Base-by-base conservation (phyloP, 352 stramenopile genomes). In the Pythium brachiatum region DNA sequence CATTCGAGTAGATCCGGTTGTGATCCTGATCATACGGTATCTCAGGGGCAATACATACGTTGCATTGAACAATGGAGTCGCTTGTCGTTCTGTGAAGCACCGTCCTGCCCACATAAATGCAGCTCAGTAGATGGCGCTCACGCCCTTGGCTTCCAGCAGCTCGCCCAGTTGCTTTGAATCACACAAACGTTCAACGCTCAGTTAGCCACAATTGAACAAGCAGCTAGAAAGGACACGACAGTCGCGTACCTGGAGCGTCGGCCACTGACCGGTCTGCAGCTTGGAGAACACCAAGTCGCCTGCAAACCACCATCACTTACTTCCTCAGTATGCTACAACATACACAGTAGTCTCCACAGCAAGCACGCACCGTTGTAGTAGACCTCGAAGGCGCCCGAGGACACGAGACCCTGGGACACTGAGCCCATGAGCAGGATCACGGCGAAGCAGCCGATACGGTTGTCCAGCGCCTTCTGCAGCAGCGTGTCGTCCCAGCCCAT, bases 231-330 rank as follows among this genome's bases (percentile, higher is more conserved):
- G 6, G 3, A 34, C n/a, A 48, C 15, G 7, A 38, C 31, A 57
- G 9, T 13, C 21, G 3, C 64, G 20, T 71, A 93, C 83, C 68
- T 88, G 56, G 11, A 92, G 70, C 23, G 79, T 83, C 3, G 84
- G 84, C 84, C 84, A 94, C 25, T 81, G 74, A 25, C 72, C 74
- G 7, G 65, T 69, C 26, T 90, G 46, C 16, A 94, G 76, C 56
- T 89, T 90, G 26, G 84, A 94, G 58, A 91, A 94, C 54, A 92
- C 67, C 18, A 94, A 64, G 5, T 90, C 74, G 32, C 72, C 84
- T 94, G 60, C 32, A 57, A 8, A 15, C 58, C 9, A 56, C 7
- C 16, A 53, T 8, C 59, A 3, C 20, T 9, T 34, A 5, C 29
- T 34, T 13, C 18, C 25, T n/a, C 23, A 52, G 20, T 60, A 15